Base-by-base conservation (phyloP, 306 rosid species). In the Astragalus membranaceus region DNA sequence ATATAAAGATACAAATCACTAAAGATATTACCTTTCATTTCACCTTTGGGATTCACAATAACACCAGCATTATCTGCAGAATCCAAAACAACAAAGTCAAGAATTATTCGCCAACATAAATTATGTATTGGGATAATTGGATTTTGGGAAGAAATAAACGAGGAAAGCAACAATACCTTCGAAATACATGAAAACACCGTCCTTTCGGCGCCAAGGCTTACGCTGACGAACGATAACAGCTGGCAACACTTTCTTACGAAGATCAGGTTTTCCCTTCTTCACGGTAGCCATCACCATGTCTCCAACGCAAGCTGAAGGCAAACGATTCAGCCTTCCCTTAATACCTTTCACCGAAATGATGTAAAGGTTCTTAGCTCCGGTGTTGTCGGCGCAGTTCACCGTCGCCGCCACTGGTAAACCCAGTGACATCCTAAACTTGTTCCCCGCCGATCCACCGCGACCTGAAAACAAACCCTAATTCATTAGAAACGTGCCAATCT, bases 261-360 rank as follows among this genome's bases (percentile, higher is more conserved):
- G 92, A 67, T 92, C 96, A 0, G 98, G 96, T 56, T 92, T 92
- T 5, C 96, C 96, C 14, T 92, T 89, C 86, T 92, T 92, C 29
- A 89, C 96, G 6, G 98, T 92, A 13, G 98, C 98, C 96, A 88
- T 92, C 1, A 92, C 98, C 96, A 92, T 92, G 77, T 92, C 96
- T 0, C 98, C 98, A 26, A 88, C 98, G 68, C 96, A 89, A 1
- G 98, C 98, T 0, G 96, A 92, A 0, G 98, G 98, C 74, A 92
- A 76, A 16, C 95, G 91, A 72, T 92, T 88, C 11, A 92, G 82
- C 6, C 91, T 82, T 2, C 98, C 98, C 78, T 92, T 92, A 75
- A 92, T 92, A 44, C 96, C 96, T 78, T 92, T 92, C 44, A 92
- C 96, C 0, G 98, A 92, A 7, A 92, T 92, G 56, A 88, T 88